Conservation (phyloP, 805 yeast genomes). For the Yarrowia sp. region DNA sequence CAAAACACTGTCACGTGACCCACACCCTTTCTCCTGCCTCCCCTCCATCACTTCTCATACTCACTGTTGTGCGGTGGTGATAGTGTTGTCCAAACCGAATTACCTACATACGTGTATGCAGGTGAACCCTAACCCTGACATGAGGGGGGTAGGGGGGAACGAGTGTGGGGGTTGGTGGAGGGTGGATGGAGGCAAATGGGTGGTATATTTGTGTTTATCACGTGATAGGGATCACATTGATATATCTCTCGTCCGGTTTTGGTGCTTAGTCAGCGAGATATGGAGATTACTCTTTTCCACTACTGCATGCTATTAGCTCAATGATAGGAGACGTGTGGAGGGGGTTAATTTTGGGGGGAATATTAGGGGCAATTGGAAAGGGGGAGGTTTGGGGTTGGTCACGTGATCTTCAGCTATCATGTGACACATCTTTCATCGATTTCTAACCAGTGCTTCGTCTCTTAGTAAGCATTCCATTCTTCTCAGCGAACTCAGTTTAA, state of each 20-base stretch:
- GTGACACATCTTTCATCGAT: too few species aligned
- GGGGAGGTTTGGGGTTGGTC: neutral
- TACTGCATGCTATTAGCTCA: neutral
- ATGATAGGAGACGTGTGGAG: neutral
- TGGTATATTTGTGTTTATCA: neutral
- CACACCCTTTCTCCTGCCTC: neutral
- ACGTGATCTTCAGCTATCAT: too few species aligned
- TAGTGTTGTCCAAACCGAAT: slow-evolving; percentile 30
- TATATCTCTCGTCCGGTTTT: too few species aligned
- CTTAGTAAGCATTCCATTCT: too few species aligned
- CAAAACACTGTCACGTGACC: neutral
- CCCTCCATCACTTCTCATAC: neutral
- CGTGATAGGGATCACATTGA: neutral
- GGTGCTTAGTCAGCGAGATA: too few species aligned
- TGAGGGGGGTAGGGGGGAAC: slow-evolving; percentile 1
- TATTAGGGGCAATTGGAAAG: neutral
- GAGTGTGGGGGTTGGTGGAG: neutral
- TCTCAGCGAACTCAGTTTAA: too few species aligned
- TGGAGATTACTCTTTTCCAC: too few species aligned
- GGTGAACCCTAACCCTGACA: slow-evolving; percentile 3
- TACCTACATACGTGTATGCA: slow-evolving; percentile 22
- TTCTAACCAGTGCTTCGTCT: too few species aligned
- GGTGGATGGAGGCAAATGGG: neutral
- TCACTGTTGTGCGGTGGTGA: slow-evolving; percentile 31
- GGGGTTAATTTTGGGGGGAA: neutral